Conservation (phyloP, 805 yeast genomes). For the Starmerella ratchasimensis region DNA sequence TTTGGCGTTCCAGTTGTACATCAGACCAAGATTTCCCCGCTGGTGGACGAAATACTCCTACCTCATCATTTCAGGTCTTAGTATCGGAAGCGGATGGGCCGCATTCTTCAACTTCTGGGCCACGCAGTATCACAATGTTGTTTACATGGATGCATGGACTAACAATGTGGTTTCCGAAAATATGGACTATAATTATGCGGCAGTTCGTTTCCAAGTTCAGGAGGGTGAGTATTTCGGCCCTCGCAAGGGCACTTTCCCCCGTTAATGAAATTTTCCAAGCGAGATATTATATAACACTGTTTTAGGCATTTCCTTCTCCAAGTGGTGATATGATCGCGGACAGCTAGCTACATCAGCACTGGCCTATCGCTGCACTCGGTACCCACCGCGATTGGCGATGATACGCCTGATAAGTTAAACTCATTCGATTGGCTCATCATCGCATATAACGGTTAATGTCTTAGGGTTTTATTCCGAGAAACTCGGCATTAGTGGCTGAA, state of each 20-base stretch:
- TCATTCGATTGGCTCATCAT: no score
- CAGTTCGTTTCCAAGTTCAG: slow-evolving; percentile 1
- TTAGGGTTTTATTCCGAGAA: no score
- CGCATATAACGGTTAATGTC: no score
- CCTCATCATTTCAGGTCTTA: slow-evolving; percentile 35
- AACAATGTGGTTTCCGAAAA: slow-evolving; percentile 21
- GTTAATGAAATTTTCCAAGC: background rate
- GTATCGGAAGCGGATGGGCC: slow-evolving; percentile 38
- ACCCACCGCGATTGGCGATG: no score
- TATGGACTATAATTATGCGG: background rate
- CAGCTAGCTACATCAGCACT: no score
- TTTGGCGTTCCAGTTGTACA: slow-evolving; percentile 32
- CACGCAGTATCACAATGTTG: slow-evolving; percentile 25
- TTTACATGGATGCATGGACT: slow-evolving; percentile 37
- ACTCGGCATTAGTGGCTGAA: no score
- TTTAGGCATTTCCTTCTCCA: background rate
- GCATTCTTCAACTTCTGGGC: slow-evolving; percentile 34
- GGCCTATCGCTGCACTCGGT: no score
- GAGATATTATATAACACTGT: background rate
- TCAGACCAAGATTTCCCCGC: slow-evolving; percentile 31
- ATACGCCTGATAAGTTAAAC: no score
- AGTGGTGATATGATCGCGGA: background rate
- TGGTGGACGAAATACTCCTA: slow-evolving; percentile 46
- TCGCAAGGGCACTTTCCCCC: slow-evolving; percentile 7
- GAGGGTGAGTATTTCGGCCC: slow-evolving; percentile 12